Evolutionary conservation across 176 grass and related monocot species (phyloP).

Genomic region (Olyra latifolia): DNA sequence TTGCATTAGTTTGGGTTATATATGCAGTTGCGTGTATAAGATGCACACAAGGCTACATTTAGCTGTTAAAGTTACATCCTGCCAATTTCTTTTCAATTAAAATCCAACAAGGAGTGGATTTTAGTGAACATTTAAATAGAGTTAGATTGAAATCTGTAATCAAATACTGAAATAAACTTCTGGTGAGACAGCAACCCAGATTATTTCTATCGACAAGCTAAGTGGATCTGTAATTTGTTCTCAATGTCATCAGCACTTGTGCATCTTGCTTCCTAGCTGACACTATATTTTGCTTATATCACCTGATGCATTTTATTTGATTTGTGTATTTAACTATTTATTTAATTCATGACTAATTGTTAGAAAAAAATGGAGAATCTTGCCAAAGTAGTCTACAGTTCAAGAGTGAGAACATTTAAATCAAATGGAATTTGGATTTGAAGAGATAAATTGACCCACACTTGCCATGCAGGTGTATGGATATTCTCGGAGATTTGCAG

Average conservation of each 20-base stretch:
- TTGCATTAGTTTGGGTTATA: background rate
- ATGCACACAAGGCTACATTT: background rate
- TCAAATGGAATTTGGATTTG: background rate
- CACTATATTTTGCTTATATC: background rate
- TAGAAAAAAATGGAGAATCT: background rate
- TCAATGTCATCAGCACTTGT: slow-evolving; percentile 23
- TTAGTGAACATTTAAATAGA: background rate
- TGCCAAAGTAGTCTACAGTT: background rate
- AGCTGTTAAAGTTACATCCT: background rate
- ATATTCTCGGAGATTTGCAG: slow-evolving; percentile 89
- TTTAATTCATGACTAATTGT: background rate
- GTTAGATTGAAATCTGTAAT: background rate
- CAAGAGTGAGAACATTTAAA: background rate
- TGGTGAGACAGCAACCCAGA: background rate
- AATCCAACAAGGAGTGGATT: background rate
- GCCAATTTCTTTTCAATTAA: background rate
- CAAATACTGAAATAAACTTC: background rate
- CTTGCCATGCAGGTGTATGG: slow-evolving; percentile 70
- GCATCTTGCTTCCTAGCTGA: slow-evolving; percentile 7
- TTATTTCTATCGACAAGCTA: too few species aligned
- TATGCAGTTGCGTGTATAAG: background rate
- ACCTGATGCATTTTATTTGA: background rate
- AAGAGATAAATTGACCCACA: background rate
- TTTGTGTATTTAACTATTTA: background rate
- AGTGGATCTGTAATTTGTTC: slow-evolving; percentile 3